A percentile compares a stretch with the other conserved stretches of the same genome.
phyloP scores from a whole-genome alignment of 2,329 filamentous ascomycete species.

The Decorospora gaudefroyi region DNA sequence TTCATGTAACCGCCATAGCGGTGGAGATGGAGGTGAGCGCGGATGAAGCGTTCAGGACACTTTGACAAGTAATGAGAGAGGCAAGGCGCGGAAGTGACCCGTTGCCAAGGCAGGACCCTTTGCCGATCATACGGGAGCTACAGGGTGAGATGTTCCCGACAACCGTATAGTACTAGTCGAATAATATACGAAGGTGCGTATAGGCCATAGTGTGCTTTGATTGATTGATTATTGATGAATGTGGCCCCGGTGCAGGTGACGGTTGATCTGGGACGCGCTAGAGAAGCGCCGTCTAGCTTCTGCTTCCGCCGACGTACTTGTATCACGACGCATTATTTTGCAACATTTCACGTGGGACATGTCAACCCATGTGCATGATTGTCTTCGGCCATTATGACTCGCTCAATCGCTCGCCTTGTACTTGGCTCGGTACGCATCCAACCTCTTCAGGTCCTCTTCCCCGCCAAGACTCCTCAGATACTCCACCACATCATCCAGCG shows the following conservation, averaged over 20 bases:
- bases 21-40: conserved; percentile 3
- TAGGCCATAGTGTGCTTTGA: conserved; percentile 8
- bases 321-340: too few species aligned
- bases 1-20: conserved; percentile 11
- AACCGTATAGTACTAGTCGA: conserved; percentile 10
- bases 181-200: conserved; percentile 11
- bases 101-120: conserved; percentile 20
- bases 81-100: conserved; percentile 8
- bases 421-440: conserved; percentile 49
- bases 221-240: too few species aligned
- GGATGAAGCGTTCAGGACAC: conserved; percentile 18
- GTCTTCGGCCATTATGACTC: too few species aligned
- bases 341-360: too few species aligned
- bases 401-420: conserved; percentile 47
- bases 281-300: conserved; percentile 8
- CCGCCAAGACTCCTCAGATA: conserved; percentile 52
- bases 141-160: conserved; percentile 6
- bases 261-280: conserved; percentile 9
- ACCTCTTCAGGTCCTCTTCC: conserved; percentile 51
- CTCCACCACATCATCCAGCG: conserved; percentile 73
- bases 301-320: too few species aligned
- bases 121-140: conserved; percentile 15
- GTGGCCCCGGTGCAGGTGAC: conserved; percentile 4
- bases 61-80: conserved; percentile 14
- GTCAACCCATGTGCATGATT: too few species aligned